Percentiles rank a stretch among this genome's conserved stretches.
These are phyloP conservation scores for Cystobasidium ongulense DNA, from an alignment of 768 basidiomycete genomes.

Conservation along the genomic window DNA sequence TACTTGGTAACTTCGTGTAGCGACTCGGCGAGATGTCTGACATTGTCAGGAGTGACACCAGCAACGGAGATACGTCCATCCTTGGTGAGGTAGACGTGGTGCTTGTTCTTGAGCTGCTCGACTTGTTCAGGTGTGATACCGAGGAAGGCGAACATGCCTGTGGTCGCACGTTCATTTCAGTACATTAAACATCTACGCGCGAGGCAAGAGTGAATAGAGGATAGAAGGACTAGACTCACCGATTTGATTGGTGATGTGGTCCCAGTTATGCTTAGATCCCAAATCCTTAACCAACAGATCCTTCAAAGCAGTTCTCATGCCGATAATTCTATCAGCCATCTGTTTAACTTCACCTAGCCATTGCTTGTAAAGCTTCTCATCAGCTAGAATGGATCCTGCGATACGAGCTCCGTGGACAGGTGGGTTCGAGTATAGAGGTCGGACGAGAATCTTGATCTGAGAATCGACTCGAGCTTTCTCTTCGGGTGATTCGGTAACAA, in stretches of 20 bases:
- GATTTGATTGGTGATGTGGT: slow-evolving; percentile 91
- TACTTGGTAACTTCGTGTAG: slow-evolving; percentile 40
- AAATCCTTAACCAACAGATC: slow-evolving; percentile 64
- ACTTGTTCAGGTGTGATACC: slow-evolving; percentile 43
- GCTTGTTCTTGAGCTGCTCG: slow-evolving; percentile 38
- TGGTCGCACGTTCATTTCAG: neutral
- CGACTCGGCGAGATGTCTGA: slow-evolving; percentile 41
- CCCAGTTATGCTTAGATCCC: slow-evolving; percentile 85
- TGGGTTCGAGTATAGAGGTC: slow-evolving; percentile 96
- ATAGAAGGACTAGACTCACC: slow-evolving; percentile 62
- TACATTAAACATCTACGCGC: too few relatives aligned
- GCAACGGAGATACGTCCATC: slow-evolving; percentile 41
- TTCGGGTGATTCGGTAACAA: slow-evolving; percentile 60
- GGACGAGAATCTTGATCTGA: slow-evolving; percentile 55
- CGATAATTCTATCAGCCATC: slow-evolving; percentile 88
- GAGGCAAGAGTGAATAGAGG: too few relatives aligned
- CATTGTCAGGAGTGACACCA: slow-evolving; percentile 41
- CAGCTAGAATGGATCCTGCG: slow-evolving; percentile 71
- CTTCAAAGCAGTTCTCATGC: slow-evolving; percentile 75
- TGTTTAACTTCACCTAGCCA: slow-evolving; percentile 75
- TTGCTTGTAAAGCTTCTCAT: slow-evolving; percentile 65
- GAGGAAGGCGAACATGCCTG: slow-evolving; percentile 37
- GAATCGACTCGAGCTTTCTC: slow-evolving; percentile 67
- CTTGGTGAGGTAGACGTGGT: slow-evolving; percentile 42
- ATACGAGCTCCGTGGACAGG: slow-evolving; percentile 85